Conservation (phyloP, 2,329 filamentous ascomycete genomes). For the Calonectria pseudoreteaudii region DNA sequence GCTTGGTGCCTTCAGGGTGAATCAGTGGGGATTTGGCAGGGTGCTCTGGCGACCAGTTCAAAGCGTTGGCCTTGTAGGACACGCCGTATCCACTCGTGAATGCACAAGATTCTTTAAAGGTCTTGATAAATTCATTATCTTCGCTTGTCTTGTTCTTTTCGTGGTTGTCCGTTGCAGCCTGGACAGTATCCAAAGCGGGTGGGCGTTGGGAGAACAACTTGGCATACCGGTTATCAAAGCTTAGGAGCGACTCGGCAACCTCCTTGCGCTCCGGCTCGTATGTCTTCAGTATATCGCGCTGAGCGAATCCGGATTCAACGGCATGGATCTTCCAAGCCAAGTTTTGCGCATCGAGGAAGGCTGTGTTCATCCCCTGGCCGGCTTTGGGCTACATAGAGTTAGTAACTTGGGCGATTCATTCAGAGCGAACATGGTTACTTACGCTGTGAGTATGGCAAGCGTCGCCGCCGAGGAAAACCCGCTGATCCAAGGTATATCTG, state of each 20-base stretch:
- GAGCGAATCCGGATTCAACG: conserved; percentile 85
- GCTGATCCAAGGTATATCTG: conserved; percentile 73
- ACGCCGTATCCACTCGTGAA: conserved; percentile 95
- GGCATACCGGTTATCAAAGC: conserved; percentile 91
- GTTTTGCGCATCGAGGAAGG: conserved; percentile 85
- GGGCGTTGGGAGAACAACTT: conserved; percentile 87
- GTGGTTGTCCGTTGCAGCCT: conserved; percentile 66
- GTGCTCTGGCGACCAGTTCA: conserved; percentile 86
- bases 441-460: conserved; percentile 84
- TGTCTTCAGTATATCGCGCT: conserved; percentile 80
- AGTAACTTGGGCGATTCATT: conserved; percentile 45
- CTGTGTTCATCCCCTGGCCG: conserved; percentile 84
- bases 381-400: conserved; percentile 74
- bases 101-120: conserved; percentile 91
- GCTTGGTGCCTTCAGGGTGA: conserved; percentile 71
- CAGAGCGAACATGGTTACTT: conserved; percentile 52
- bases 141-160: conserved; percentile 49
- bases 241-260: conserved; percentile 84
- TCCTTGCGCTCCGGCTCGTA: conserved; percentile 89
- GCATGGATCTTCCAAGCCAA: conserved; percentile 96
- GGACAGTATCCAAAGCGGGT: conserved; percentile 78
- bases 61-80: conserved; percentile 81
- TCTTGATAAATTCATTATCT: conserved; percentile 86
- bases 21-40: conserved; percentile 78
- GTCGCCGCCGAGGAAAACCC: conserved; percentile 81